Base-by-base conservation (phyloP, 495 filamentous ascomycete genomes). In the Aspergillus steynii region DNA sequence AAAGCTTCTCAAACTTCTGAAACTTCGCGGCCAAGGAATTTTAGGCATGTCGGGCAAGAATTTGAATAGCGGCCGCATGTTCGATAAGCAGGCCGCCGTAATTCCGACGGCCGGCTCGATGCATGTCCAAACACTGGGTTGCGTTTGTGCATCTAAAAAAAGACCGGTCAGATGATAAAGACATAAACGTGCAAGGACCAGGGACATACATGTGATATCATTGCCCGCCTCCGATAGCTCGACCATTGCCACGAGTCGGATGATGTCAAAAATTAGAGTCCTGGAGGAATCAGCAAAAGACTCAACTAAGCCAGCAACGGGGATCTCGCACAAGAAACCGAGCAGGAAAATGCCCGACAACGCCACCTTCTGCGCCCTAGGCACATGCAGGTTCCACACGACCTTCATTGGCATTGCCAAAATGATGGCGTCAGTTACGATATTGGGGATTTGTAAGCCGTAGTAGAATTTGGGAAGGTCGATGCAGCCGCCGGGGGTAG, bases 331-430 rank as follows among this genome's bases (percentile, higher is more conserved):
- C 74, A 75, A 62, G 8, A 67, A 45, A 53, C 81, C 78, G 4
- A 81, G 59, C 14, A 74, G 53, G 61, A 82, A 83, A 47, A 82
- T 74, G 29, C 65, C 67, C 0, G 76, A 68, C 5, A 81, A 66
- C 42, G 74, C 70, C 45, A 74, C 53, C 60, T 75, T 82, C 55
- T 79, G 70, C 25, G 61, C 66, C 31, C 58, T 60, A 12, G 76
- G 71, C 48, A 82, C 71, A 2, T 76, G 76, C 8, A 81, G 61
- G 0, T 65, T 67, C 70, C 73, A 76, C 26, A 85, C 68, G 3
- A 73, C 73, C 6, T 79, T 80, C 48, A 87, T 74, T 0, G 85
- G 85, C 46, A 85, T 76, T 1, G 79, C 50, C 37, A 82, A 68
- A 26, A 83, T 76, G 15, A 72, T 65, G 15, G 73, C 69, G 64